Evolutionary conservation across 495 filamentous ascomycete species (phyloP).

Genomic region (Podospora tetraspora): DNA sequence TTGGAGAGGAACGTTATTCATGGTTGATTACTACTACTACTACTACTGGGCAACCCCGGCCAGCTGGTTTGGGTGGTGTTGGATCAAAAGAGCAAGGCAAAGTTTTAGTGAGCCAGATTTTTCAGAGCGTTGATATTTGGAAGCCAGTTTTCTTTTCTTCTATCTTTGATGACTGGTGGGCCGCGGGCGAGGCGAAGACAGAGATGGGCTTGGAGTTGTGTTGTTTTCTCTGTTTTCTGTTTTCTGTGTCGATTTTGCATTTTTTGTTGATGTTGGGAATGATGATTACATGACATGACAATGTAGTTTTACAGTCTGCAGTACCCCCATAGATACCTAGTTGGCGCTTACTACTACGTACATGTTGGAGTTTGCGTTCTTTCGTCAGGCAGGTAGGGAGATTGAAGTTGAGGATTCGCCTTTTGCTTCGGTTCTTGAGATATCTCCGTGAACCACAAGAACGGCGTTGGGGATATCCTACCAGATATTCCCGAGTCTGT

Average conservation of each 20-base stretch:
- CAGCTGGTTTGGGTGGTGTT: background rate
- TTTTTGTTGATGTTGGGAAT: background rate
- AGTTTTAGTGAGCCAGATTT: background rate
- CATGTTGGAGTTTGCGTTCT: background rate
- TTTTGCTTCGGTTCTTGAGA: too few species aligned
- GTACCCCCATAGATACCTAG: background rate
- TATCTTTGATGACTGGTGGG: background rate
- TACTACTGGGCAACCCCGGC: background rate
- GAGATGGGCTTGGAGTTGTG: background rate
- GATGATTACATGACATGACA: background rate
- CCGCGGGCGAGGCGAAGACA: background rate
- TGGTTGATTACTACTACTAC: background rate
- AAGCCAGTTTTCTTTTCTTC: background rate
- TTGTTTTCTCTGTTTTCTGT: background rate
- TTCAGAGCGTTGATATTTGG: background rate
- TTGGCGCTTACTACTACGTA: background rate
- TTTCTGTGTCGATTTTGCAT: background rate
- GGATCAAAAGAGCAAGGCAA: background rate
- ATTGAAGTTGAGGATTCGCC: too few species aligned
- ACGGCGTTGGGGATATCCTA: too few species aligned
- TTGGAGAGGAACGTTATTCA: background rate
- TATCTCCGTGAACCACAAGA: too few species aligned
- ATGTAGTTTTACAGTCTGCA: too few species aligned
- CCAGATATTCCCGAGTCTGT: too few species aligned
- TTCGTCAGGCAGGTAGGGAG: too few species aligned